Conservation (phyloP, 352 stramenopile species). For the Pythium biforme region DNA sequence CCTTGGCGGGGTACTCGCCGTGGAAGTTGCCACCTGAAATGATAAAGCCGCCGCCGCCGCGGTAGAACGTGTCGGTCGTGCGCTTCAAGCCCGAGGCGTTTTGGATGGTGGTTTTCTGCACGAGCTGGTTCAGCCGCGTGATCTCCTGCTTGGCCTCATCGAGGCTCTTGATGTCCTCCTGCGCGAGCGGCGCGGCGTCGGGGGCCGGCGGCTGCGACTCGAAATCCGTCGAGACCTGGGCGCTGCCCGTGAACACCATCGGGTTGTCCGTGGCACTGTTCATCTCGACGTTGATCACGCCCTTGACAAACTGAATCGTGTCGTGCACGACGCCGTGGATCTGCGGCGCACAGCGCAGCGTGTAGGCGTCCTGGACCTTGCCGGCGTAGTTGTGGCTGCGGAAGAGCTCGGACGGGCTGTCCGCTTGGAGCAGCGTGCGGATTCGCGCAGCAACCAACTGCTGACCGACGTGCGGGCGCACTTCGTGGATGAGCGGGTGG, state of each 20-base stretch:
- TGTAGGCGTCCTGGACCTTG: conserved; percentile 91
- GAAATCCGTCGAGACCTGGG: conserved; percentile 66
- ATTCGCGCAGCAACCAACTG: conserved; percentile 76
- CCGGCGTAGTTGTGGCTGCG: conserved; percentile 86
- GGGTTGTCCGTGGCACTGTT: conserved; percentile 91
- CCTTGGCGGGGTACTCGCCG: conserved; percentile 89
- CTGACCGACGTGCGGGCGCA: conserved; percentile 78
- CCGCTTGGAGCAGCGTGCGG: conserved; percentile 74
- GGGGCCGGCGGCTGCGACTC: conserved; percentile 30
- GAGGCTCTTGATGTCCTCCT: conserved; percentile 52
- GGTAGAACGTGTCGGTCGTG: conserved; percentile 81
- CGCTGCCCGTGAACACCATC: conserved; percentile 82
- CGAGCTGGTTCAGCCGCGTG: conserved; percentile 55
- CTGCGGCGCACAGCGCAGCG: conserved; percentile 84
- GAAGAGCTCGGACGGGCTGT: conserved; percentile 82
- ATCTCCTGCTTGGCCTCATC: conserved; percentile 82
- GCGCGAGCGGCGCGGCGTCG: conserved; percentile 23
- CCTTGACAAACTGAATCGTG: conserved; percentile 85
- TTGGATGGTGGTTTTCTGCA: conserved; percentile 53
- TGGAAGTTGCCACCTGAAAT: conserved; percentile 92
- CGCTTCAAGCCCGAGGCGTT: conserved; percentile 66
- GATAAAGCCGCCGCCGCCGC: conserved; percentile 73
- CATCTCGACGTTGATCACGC: conserved; percentile 87
- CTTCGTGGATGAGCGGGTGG: conserved; percentile 86
- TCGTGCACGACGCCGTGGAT: conserved; percentile 89